These are phyloP conservation scores for Pterocarpus santalinus DNA, from an alignment of 306 rosid species.

Conservation along the genomic window DNA sequence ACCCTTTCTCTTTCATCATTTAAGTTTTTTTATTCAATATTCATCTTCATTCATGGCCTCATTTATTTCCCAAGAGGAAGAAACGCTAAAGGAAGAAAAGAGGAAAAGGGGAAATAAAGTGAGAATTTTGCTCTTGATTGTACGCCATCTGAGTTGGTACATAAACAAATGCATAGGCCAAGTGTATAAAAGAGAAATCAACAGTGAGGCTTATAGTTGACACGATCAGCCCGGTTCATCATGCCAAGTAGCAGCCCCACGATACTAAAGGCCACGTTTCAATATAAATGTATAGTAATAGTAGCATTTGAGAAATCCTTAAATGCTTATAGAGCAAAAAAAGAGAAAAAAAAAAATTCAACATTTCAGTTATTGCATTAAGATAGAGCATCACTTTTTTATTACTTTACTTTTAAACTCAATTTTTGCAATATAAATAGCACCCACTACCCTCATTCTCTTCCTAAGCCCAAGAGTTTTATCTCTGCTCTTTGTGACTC, in stretches of 20 bases:
- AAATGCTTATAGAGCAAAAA: not conserved
- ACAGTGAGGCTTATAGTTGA: constrained; percentile 66
- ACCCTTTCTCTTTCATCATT: not conserved
- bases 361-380: too few relatives aligned
- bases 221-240: constrained; percentile 72
- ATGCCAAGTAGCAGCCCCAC: constrained; percentile 74
- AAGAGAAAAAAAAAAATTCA: not conserved
- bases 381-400: too few relatives aligned
- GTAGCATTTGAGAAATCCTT: not conserved
- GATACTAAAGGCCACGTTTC: constrained; percentile 79
- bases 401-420: too few relatives aligned
- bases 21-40: constrained; percentile 6
- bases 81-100: not conserved
- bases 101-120: constrained; percentile 2
- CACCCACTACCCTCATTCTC: constrained; percentile 8
- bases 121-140: constrained; percentile 28
- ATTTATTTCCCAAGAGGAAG: not conserved
- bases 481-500: not conserved
- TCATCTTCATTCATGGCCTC: constrained; percentile 34
- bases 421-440: constrained; percentile 49
- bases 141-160: constrained; percentile 53
- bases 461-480: constrained; percentile 5
- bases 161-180: constrained; percentile 62
- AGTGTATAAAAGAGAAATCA: constrained; percentile 65
- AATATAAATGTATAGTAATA: constrained; percentile 3